Base-by-base conservation (phyloP, 1,284 basidiomycete species). In the Cronartium quercuum region DNA sequence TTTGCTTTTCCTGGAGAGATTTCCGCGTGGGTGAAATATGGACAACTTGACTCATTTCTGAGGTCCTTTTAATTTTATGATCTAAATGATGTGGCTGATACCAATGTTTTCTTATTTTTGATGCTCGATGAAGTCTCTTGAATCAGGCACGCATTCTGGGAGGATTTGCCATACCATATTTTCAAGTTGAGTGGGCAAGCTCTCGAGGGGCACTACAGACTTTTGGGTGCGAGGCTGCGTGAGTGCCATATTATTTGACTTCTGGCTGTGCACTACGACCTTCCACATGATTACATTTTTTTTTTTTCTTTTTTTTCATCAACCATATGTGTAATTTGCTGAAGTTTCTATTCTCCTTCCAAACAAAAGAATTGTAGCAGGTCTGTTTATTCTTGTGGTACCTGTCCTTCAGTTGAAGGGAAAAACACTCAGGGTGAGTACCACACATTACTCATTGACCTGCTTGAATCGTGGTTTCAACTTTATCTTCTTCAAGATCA, bases 151-250 rank as follows among this genome's bases (percentile, higher is more conserved):
- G 88, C 68, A 85, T 84, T 3, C 81, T 89, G 15, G 86, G 86
- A 55, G 87, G 78, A 21, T 88, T 88, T 79, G 85, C 84, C 57
- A 86, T 89, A 2, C 86, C 87, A 0, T 88, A 85, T 79, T 88
- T 86, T 81, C 87, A 88, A 79, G 84, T 87, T 2, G 84, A 85
- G 18, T 88, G 77, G 77, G 66, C 62, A 38, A 29, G 67, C 24
- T 47, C 41, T 34, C 47, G 58, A 15, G 62, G 66, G 5, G 58
- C 64, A 24, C 42, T 67, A 57, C 18, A 63, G 47, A 60, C 62
- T 51, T 67, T 73, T 38, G 66, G 63, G 18, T 73, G 69, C 41
- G 69, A 73, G 65, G 69, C 69, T 64, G 69, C 61, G 69, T 73
- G 24, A 73, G 69, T 21, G 13, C 38, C 0, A 9, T 15, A 29